phyloP scores from a whole-genome alignment of 176 grass and related monocot species.

The Bonia amplexicaulis region DNA sequence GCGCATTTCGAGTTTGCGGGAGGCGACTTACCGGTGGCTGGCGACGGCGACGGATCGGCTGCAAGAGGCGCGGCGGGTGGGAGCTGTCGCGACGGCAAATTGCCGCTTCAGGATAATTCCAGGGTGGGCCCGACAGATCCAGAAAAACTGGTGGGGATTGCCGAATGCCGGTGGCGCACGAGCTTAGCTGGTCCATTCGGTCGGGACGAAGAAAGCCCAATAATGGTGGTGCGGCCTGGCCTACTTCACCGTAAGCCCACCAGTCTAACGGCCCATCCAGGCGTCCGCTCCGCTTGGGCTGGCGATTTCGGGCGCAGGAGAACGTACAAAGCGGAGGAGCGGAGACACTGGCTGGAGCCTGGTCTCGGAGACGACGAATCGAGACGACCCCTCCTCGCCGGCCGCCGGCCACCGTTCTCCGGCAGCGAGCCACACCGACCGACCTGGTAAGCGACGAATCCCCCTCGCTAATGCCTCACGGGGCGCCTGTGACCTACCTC shows the following conservation, averaged over 20 bases:
- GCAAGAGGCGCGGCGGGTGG: neutral
- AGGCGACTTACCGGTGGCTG: neutral
- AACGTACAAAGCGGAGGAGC: neutral
- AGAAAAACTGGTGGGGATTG: neutral
- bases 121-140: neutral
- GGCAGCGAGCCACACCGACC: neutral
- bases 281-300: neutral
- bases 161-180: neutral
- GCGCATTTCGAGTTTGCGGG: neutral
- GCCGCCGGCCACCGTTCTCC: neutral
- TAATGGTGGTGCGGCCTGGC: accelerated
- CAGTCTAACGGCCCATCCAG: neutral
- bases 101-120: neutral
- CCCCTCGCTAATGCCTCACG: neutral
- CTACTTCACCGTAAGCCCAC: neutral
- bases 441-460: neutral
- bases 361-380: neutral
- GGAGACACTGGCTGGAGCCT: neutral
- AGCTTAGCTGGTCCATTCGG: neutral
- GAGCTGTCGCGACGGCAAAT: neutral
- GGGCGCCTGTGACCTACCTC: neutral
- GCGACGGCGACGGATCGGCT: neutral
- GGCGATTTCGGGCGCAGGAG: neutral
- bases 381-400: neutral
- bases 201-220: neutral